A percentile compares a stretch with the other conserved stretches of the same genome.
Conservation (phyloP, 306 rosid genomes). For the Rosa lucieae region DNA sequence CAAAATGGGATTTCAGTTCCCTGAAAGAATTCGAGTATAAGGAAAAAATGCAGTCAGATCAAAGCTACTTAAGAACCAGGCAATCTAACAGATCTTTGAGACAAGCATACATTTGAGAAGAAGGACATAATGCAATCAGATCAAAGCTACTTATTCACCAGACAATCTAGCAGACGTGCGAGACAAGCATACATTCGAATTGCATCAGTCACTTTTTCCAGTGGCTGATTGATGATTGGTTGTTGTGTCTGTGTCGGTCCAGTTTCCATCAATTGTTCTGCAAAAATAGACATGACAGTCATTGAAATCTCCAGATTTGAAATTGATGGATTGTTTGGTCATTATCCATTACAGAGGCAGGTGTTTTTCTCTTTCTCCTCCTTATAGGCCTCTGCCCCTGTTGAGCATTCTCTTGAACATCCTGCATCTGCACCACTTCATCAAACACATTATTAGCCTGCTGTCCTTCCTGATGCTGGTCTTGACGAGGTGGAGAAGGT, state of each 20-base stretch:
- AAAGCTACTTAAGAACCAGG: slow-evolving; percentile 2
- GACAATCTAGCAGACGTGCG: neutral
- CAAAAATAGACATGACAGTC: slow-evolving; percentile 28
- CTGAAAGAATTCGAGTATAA: slow-evolving; percentile 38
- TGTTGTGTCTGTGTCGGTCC: slow-evolving; percentile 75
- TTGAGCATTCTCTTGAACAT: slow-evolving; percentile 43
- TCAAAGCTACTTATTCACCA: slow-evolving; percentile 6
- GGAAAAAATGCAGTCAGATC: slow-evolving; percentile 4
- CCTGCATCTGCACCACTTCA: slow-evolving; percentile 28
- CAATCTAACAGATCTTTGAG: slow-evolving; percentile 4
- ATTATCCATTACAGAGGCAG: slow-evolving; percentile 46
- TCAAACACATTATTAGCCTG: neutral
- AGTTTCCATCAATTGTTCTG: slow-evolving; percentile 81
- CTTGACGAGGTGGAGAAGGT: slow-evolving; percentile 61
- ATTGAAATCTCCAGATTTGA: neutral
- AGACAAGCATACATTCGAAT: slow-evolving; percentile 52
- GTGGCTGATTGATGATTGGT: slow-evolving; percentile 30
- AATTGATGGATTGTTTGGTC: slow-evolving; percentile 65
- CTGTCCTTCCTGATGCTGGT: slow-evolving; percentile 46
- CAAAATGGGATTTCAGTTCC: slow-evolving; percentile 75
- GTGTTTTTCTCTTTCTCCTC: slow-evolving; percentile 50
- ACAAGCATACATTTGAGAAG: neutral
- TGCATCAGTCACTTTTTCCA: slow-evolving; percentile 62
- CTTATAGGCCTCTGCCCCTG: slow-evolving; percentile 35
- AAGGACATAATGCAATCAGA: slow-evolving; percentile 12